Conservation (phyloP, 768 basidiomycete species). For the Atractiella rhizophila region DNA sequence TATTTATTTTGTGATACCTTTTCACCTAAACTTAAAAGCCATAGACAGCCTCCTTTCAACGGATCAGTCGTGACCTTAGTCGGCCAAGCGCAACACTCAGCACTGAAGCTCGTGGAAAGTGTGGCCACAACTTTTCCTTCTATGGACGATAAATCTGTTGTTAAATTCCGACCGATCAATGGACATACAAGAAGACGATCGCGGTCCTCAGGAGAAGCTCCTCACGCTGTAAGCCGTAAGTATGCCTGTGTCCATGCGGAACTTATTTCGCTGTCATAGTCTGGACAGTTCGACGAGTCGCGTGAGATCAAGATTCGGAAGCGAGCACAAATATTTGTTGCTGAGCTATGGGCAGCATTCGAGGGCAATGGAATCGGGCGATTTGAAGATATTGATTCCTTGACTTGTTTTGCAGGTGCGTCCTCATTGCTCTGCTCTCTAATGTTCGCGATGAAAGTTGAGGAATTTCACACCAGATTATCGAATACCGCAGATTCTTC, state of each 20-base stretch:
- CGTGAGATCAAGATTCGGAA: conserved; percentile 57
- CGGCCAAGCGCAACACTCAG: conserved; percentile 34
- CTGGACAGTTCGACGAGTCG: not conserved
- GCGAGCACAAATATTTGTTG: conserved; percentile 68
- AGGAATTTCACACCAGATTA: not conserved
- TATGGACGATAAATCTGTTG: conserved; percentile 45
- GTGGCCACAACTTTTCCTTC: conserved; percentile 44
- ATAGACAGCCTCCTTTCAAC: conserved; percentile 32
- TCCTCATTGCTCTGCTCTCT: not conserved
- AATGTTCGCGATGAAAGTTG: not conserved
- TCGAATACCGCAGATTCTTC: conserved; percentile 67
- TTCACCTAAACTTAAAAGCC: too few relatives aligned
- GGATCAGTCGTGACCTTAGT: conserved; percentile 48
- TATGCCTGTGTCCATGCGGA: not conserved
- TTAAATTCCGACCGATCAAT: too few relatives aligned
- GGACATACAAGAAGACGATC: too few relatives aligned
- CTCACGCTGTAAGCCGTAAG: not conserved
- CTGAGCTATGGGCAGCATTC: conserved; percentile 62
- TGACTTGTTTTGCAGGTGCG: conserved; percentile 67
- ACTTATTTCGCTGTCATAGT: not conserved
- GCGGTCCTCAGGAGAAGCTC: conserved; percentile 33
- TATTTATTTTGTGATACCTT: too few relatives aligned
- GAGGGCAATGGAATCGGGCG: not conserved
- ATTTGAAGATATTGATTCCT: conserved; percentile 32
- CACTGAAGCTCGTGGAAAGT: conserved; percentile 46